These are phyloP conservation scores for Fusarium foetens DNA, from an alignment of 2,329 filamentous ascomycete genomes.

Conservation along the genomic window DNA sequence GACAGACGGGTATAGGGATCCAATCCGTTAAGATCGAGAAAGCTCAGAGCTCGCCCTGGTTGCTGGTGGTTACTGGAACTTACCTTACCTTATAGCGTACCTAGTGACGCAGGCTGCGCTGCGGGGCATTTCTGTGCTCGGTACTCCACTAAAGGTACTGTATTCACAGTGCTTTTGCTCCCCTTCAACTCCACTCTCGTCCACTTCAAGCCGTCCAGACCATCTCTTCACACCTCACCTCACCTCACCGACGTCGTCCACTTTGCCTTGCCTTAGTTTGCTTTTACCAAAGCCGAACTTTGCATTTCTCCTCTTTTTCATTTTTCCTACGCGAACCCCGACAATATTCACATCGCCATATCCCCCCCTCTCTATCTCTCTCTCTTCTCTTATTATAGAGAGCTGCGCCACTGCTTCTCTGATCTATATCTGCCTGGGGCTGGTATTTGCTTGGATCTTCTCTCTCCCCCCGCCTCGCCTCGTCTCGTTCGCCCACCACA, in stretches of 20 bases:
- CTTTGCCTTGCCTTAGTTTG: constrained; percentile 33
- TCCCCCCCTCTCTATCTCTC: background rate
- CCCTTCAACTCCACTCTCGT: constrained; percentile 35
- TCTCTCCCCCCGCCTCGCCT: constrained; percentile 44
- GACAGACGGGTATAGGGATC: constrained; percentile 1
- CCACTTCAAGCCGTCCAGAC: constrained; percentile 17
- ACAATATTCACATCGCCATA: background rate
- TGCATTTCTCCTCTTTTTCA: constrained; percentile 37
- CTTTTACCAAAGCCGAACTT: constrained; percentile 36
- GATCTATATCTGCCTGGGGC: constrained; percentile 39
- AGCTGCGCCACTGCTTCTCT: constrained; percentile 29
- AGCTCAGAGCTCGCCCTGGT: constrained; percentile 16
- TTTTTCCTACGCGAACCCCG: constrained; percentile 30
- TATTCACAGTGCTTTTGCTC: constrained; percentile 30
- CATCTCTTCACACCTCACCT: constrained; percentile 41
- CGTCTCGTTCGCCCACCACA: constrained; percentile 39
- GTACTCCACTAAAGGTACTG: constrained; percentile 30
- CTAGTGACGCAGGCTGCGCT: constrained; percentile 24
- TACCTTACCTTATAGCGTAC: background rate
- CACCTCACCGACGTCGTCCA: constrained; percentile 44
- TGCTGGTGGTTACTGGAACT: constrained; percentile 24
- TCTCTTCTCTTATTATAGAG: constrained; percentile 23
- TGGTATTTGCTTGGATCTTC: constrained; percentile 42
- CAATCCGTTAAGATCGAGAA: background rate
- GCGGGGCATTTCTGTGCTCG: constrained; percentile 28